Conservation (phyloP, 192 early-diverging fungal species). For the Coemansia aciculifera region DNA sequence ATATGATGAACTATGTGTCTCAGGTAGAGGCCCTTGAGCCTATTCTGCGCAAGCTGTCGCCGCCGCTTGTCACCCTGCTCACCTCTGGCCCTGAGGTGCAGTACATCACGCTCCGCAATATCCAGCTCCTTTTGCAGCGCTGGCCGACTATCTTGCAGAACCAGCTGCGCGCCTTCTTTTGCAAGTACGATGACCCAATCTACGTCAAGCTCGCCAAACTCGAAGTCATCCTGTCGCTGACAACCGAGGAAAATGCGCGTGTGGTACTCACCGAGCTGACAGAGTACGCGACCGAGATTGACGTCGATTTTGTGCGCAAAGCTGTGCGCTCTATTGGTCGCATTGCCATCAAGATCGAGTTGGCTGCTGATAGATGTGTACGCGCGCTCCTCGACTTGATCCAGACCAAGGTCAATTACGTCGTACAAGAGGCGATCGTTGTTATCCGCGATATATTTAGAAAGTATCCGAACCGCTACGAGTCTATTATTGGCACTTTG, state of each 20-base stretch:
- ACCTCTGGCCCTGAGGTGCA: constrained; percentile 91
- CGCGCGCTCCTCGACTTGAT: constrained; percentile 86
- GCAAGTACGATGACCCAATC: constrained; percentile 99
- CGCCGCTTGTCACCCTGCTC: constrained; percentile 92
- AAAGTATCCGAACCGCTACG: constrained; percentile 97
- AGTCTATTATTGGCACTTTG: constrained; percentile 85
- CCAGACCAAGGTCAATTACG: constrained; percentile 97
- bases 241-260: constrained; percentile 78
- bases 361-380: constrained; percentile 83
- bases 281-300: constrained; percentile 95
- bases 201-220: constrained; percentile 98
- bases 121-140: constrained; percentile 88
- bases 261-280: constrained; percentile 88
- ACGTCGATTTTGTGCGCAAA: constrained; percentile 97
- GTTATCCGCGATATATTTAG: constrained; percentile 99
- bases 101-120: constrained; percentile 96
- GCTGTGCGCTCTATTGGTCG: constrained; percentile 96
- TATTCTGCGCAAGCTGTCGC: constrained; percentile 82
- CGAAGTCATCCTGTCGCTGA: constrained; percentile 89
- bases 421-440: constrained; percentile 96
- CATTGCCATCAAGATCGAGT: constrained; percentile 93
- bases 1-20: constrained; percentile 92
- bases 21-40: constrained; percentile 72
- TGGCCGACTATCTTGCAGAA: constrained; percentile 86
- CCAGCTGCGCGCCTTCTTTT: constrained; percentile 98